Base-by-base conservation (phyloP, 768 basidiomycete species). In the Boletus pseudopeckii region DNA sequence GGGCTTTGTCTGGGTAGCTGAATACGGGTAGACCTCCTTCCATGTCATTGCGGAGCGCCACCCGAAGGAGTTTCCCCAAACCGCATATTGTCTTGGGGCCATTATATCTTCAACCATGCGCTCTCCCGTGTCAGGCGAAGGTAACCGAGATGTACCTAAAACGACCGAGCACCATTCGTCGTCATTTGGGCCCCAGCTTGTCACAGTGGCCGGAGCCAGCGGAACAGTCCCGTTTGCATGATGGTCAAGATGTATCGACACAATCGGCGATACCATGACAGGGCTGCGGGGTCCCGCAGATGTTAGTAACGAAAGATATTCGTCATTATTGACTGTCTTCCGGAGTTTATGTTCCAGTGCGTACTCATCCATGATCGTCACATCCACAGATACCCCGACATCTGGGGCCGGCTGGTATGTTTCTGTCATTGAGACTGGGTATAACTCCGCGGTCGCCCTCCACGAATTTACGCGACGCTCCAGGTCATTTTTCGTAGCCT, bases 301-400 rank as follows among this genome's bases (percentile, higher is more conserved):
- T 4, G 85, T 81, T 20, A 82, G 74, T 8, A 86, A 84, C 82
- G 85, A 90, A 13, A 73, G 61, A 61, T 75, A 88, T 59, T 89
- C 85, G 37, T 82, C 83, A 30, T 85, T 65, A 58, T 82, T 76
- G 37, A 22, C 20, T 28, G 24, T 48, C 44, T 54, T 41, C 15
- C 2, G 42, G 32, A 39, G 40, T 28, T 55, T 37, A 41, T 20
- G 37, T 42, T 48, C 60, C 22, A 68, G 41, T 14, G 59, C 55
- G n/a, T 61, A 64, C 24, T 63, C 68, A 18, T 69, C 69, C 48
- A 52, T 61, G 37, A 56, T 57, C 15, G 60, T 64, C 17, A 43
- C 52, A 6, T 56, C 54, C 9, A 50, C 59, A 2, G 62, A 28
- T 49, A 54, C 58, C 46, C 11, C 37, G 4, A 36, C 42, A 33